Conservation (phyloP, 495 filamentous ascomycete species). For the Podospora comata region DNA sequence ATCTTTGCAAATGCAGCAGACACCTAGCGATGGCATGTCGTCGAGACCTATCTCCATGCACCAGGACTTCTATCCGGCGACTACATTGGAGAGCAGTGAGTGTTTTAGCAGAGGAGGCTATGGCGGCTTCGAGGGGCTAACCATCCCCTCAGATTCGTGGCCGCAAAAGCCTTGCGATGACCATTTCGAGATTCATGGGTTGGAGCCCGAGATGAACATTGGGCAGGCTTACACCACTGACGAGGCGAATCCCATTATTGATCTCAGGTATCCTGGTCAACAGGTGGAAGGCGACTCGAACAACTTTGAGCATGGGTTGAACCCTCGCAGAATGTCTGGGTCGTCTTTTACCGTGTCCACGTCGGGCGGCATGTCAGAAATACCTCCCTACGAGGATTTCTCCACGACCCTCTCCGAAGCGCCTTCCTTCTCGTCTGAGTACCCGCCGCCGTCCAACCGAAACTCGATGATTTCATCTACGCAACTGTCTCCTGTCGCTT, state of each 20-base stretch:
- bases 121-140: constrained; percentile 30
- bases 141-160: constrained; percentile 45
- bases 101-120: constrained; percentile 21
- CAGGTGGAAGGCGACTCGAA: constrained; percentile 42
- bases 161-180: constrained; percentile 50
- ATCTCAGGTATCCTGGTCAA: constrained; percentile 44
- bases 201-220: constrained; percentile 51
- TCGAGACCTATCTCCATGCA: constrained; percentile 50
- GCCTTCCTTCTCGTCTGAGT: constrained; percentile 55
- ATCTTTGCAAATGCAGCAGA: constrained; percentile 48
- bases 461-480: constrained; percentile 59
- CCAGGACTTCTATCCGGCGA: constrained; percentile 51
- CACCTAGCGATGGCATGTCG: constrained; percentile 47
- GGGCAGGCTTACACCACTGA: constrained; percentile 55
- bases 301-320: constrained; percentile 40
- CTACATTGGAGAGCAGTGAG: constrained; percentile 51
- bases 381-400: constrained; percentile 59
- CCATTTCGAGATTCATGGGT: constrained; percentile 42
- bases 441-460: constrained; percentile 54
- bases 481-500: constrained; percentile 57
- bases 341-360: constrained; percentile 59
- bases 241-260: constrained; percentile 54
- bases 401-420: constrained; percentile 55
- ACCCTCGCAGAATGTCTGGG: constrained; percentile 54
- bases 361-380: constrained; percentile 54